Evolutionary conservation across 352 stramenopile species (phyloP), one percentile per base, ranked within the genome.

Genomic region (Pelagophyceae sp.): DNA sequence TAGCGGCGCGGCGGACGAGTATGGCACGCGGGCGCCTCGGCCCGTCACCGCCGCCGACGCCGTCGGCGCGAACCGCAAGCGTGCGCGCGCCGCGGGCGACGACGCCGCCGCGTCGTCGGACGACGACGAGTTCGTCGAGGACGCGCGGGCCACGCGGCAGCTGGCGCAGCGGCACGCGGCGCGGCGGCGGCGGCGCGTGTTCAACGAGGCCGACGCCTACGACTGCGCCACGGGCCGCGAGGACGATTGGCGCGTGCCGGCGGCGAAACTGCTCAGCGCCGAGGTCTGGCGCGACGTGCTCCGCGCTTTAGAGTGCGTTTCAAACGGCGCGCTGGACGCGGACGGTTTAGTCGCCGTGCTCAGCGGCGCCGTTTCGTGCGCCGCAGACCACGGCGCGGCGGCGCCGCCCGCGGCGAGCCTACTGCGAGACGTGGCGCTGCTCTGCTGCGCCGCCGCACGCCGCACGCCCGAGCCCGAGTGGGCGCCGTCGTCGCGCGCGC

Each of bases 211-310:
- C 11, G 45, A 54, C 45, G 45, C 45, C 45, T 11, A 23, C 45
- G 45, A 54, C 45, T 11, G 23, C 11, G 45, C 45, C 11, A 23
- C 45, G 45, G n/a, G n/a, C n/a, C n/a, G n/a, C n/a, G n/a, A n/a
- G n/a, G n/a, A n/a, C n/a, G n/a, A n/a, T n/a, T n/a, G n/a, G n/a
- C n/a, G n/a, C n/a, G n/a, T n/a, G n/a, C n/a, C n/a, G n/a, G n/a
- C n/a, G n/a, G n/a, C n/a, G n/a, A n/a, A n/a, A n/a, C n/a, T n/a
- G n/a, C n/a, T n/a, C n/a, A n/a, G n/a, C n/a, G n/a, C n/a, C n/a
- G n/a, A 38, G 11, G 63, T 37, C 5, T 74, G 67, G 67, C 67
- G 67, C 15, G 19, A 19, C 38, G 67, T 74, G 35, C 67, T 74
- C 15, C 33, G 38, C 25, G 67, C 5, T 1, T n/a, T 74, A 0